A percentile compares a stretch with the other conserved stretches of the same genome.
Evolutionary conservation across 2,329 filamentous ascomycete genomes (phyloP).

Genomic region (Cephalotrichum gorgonifer): DNA sequence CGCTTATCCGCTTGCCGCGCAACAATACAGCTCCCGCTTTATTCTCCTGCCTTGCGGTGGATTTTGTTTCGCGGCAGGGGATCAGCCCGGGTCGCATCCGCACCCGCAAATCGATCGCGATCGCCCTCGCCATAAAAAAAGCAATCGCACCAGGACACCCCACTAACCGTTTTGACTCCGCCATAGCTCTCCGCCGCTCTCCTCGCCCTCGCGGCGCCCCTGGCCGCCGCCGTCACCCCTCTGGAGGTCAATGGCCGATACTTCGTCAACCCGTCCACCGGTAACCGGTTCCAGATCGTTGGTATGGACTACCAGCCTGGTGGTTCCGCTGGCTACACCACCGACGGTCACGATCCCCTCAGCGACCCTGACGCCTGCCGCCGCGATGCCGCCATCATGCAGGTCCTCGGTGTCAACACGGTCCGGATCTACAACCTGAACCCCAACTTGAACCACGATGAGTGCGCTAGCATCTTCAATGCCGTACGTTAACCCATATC

Average conservation of each 20-base stretch:
- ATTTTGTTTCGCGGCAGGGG: not conserved
- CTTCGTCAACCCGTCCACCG: constrained; percentile 49
- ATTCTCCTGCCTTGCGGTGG: not conserved
- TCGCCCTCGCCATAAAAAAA: not conserved
- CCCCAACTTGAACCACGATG: constrained; percentile 55
- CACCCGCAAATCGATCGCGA: too few relatives aligned
- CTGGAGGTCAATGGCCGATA: constrained; percentile 46
- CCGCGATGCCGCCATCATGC: constrained; percentile 56
- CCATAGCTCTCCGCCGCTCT: constrained; percentile 12
- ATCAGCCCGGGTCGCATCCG: not conserved
- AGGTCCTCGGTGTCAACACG: constrained; percentile 54
- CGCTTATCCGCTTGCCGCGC: not conserved
- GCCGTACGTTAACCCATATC: constrained; percentile 23
- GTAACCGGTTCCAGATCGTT: constrained; percentile 54
- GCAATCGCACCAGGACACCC: too few relatives aligned
- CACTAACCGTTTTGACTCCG: not conserved
- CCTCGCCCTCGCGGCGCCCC: constrained; percentile 40
- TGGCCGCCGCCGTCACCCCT: constrained; percentile 44
- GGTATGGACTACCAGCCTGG: constrained; percentile 62
- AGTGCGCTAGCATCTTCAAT: constrained; percentile 59
- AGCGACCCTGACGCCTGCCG: constrained; percentile 47
- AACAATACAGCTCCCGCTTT: not conserved
- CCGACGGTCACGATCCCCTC: constrained; percentile 46
- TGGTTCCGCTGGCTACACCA: constrained; percentile 52
- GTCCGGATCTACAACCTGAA: constrained; percentile 62